These are phyloP conservation scores for Fusarium sacchari DNA, from an alignment of 2,329 filamentous ascomycete genomes.

Conservation along the genomic window DNA sequence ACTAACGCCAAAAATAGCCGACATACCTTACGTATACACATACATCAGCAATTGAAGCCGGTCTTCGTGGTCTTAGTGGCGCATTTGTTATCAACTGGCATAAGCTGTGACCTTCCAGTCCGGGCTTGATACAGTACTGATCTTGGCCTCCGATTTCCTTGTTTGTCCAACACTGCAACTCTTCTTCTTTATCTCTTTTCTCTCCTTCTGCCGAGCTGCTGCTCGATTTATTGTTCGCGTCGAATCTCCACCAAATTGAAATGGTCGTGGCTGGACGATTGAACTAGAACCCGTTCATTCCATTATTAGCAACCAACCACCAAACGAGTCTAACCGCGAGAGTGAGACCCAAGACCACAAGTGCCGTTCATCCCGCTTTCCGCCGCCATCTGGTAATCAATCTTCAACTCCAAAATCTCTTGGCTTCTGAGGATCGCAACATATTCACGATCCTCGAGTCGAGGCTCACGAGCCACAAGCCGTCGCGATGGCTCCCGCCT, in stretches of 20 bases:
- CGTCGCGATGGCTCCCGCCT: conserved; percentile 60
- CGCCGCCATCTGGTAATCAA: background rate
- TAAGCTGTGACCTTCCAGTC: conserved; percentile 25
- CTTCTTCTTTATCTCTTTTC: background rate
- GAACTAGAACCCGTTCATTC: conserved; percentile 25
- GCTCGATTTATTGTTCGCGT: conserved; percentile 13
- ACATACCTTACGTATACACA: conserved; percentile 8
- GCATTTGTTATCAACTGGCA: conserved; percentile 30
- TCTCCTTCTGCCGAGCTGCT: conserved; percentile 28
- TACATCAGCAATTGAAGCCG: conserved; percentile 34
- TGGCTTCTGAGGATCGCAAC: conserved; percentile 20
- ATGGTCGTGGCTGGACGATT: conserved; percentile 37
- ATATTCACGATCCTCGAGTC: conserved; percentile 48
- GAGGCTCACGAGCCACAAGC: conserved; percentile 30
- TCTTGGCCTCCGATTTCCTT: conserved; percentile 17
- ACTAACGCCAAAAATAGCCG: conserved; percentile 23
- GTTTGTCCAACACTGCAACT: background rate
- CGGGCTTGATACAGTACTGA: background rate
- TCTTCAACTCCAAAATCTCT: conserved; percentile 12
- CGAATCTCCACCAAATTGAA: conserved; percentile 30
- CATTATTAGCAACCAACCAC: conserved; percentile 33
- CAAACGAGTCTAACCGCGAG: conserved; percentile 28
- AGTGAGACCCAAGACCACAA: conserved; percentile 3
- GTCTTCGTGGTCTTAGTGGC: conserved; percentile 37
- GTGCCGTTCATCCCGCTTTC: conserved; percentile 18